Evolutionary conservation across 176 grass and related monocot genomes (phyloP).

Genomic region (Pontederia crassipes): DNA sequence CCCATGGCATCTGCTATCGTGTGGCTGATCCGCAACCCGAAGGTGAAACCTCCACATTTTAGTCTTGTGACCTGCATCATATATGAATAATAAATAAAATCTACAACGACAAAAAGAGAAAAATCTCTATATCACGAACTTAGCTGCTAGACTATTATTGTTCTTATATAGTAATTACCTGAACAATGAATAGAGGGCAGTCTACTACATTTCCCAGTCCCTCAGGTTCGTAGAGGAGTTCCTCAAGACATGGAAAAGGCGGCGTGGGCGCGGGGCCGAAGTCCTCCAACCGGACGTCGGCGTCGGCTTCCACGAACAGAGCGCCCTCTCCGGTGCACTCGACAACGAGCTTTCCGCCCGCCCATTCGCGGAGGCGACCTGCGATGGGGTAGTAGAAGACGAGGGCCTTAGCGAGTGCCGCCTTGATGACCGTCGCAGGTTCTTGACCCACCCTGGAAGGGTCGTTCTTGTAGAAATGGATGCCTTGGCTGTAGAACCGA

Average conservation of each 20-base stretch:
- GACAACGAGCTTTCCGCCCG: slow-evolving; percentile 36
- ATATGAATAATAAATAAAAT: neutral
- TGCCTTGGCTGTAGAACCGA: slow-evolving; percentile 37
- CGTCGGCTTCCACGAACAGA: slow-evolving; percentile 58
- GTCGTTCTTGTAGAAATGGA: slow-evolving; percentile 37
- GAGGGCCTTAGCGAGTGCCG: slow-evolving; percentile 39
- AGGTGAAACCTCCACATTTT: slow-evolving; percentile 53
- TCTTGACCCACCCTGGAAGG: slow-evolving; percentile 27
- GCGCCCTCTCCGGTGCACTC: slow-evolving; percentile 55
- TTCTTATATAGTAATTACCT: no score
- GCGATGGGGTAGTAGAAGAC: slow-evolving; percentile 69
- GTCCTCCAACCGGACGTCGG: slow-evolving; percentile 36
- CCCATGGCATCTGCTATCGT: slow-evolving; percentile 43
- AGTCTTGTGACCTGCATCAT: slow-evolving; percentile 44
- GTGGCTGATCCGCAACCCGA: slow-evolving; percentile 57
- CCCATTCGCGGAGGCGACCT: slow-evolving; percentile 39
- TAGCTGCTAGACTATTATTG: no score
- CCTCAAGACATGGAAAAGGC: slow-evolving; percentile 47
- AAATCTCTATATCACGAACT: no score
- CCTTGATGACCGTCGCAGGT: slow-evolving; percentile 37
- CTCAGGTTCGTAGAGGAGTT: slow-evolving; percentile 38
- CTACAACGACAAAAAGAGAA: neutral
- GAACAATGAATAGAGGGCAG: no score
- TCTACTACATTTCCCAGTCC: no score
- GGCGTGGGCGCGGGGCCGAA: slow-evolving; percentile 35